Evolutionary conservation across 495 filamentous ascomycete genomes (phyloP).

Genomic region (Podospora bellae-mahoneyi): DNA sequence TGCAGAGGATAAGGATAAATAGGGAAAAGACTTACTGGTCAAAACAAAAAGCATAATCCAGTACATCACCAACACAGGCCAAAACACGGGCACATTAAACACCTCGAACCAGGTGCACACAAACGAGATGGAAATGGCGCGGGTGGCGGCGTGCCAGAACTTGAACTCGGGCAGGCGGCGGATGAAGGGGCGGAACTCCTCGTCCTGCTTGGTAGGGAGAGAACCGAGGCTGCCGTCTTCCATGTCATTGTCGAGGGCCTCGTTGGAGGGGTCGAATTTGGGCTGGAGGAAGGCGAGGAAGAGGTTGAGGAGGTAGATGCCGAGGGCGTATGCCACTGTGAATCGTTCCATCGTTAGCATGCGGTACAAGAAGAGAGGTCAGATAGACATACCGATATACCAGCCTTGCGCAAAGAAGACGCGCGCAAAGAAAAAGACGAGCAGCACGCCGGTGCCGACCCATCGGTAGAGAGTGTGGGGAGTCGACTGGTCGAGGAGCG

Average conservation of each 20-base stretch:
- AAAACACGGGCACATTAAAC: conserved; percentile 97
- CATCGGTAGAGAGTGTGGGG: conserved; percentile 86
- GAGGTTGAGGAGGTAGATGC: conserved; percentile 98
- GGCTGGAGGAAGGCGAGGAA: conserved; percentile 98
- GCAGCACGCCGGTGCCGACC: conserved; percentile 69
- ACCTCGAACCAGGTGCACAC: conserved; percentile 86
- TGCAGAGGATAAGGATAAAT: background rate
- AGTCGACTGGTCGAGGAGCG: conserved; percentile 86
- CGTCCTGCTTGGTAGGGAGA: conserved; percentile 89
- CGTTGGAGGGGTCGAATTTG: conserved; percentile 97
- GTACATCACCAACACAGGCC: conserved; percentile 96
- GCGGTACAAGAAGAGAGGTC: too few species aligned
- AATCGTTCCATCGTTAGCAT: conserved; percentile 16
- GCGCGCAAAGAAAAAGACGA: conserved; percentile 79
- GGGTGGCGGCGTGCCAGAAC: conserved; percentile 95
- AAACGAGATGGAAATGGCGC: conserved; percentile 80
- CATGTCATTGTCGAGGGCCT: conserved; percentile 85
- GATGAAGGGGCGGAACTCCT: conserved; percentile 97
- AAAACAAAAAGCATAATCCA: conserved; percentile 94
- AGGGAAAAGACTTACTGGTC: conserved; percentile 70
- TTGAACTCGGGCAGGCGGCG: conserved; percentile 96
- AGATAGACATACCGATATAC: conserved; percentile 79
- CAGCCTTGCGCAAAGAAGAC: conserved; percentile 92
- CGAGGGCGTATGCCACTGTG: conserved; percentile 91
- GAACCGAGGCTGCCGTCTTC: conserved; percentile 79